Percentiles rank a stretch among this genome's conserved stretches.
These are phyloP conservation scores for Thyridium curvatum DNA, from an alignment of 2,329 filamentous ascomycete genomes.

Conservation along the genomic window DNA sequence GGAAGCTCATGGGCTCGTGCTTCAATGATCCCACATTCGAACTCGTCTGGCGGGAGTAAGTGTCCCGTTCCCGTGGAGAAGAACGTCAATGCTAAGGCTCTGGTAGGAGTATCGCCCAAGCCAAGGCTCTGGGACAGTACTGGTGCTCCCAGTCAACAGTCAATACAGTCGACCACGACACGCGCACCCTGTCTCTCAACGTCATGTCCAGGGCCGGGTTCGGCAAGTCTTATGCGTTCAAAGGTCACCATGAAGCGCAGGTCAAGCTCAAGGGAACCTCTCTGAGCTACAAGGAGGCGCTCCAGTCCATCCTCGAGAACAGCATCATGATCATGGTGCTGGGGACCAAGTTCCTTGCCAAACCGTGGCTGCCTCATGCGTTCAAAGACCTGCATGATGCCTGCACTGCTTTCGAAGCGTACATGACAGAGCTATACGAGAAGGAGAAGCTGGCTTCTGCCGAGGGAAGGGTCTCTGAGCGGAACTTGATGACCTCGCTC, in stretches of 20 bases:
- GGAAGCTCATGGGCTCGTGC: constrained; percentile 14
- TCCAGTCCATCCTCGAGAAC: constrained; percentile 20
- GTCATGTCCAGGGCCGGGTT: constrained; percentile 21
- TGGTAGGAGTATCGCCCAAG: constrained; percentile 8
- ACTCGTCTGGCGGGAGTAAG: constrained; percentile 18
- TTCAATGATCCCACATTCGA: constrained; percentile 22
- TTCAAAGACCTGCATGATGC: constrained; percentile 13
- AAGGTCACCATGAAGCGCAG: constrained; percentile 14
- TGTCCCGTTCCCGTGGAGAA: too few relatives aligned
- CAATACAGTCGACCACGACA: constrained; percentile 14
- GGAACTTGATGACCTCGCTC: not conserved
- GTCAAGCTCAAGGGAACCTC: constrained; percentile 1
- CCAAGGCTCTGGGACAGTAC: constrained; percentile 18
- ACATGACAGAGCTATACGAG: constrained; percentile 22
- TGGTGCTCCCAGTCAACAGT: constrained; percentile 15
- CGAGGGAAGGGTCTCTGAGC: not conserved
- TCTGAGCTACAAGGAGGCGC: constrained; percentile 17
- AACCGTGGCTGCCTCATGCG: constrained; percentile 45
- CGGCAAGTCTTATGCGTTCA: constrained; percentile 21
- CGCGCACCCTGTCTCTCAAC: constrained; percentile 18
- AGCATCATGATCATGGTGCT: constrained; percentile 20
- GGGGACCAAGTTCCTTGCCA: constrained; percentile 15
- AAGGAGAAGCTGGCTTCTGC: constrained; percentile 14
- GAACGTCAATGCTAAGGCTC: too few relatives aligned
- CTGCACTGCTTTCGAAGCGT: constrained; percentile 14